A percentile compares a stretch with the other conserved stretches of the same genome.
Conservation (phyloP, 192 early-diverging fungal species). For the Dimargaris xerosporica region DNA sequence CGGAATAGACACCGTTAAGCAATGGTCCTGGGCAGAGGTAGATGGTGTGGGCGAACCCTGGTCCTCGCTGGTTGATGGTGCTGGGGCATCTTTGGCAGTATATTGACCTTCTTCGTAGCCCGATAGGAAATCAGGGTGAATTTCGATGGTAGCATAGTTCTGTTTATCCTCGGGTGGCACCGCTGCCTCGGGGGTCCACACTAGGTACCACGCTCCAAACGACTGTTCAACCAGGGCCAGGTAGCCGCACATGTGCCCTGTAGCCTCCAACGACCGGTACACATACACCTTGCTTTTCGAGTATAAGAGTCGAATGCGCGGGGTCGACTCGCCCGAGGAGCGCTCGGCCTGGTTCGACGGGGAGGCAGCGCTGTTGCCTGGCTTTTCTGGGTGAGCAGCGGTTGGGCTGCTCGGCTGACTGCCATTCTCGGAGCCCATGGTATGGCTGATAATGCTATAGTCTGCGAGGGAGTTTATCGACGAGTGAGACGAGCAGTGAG, state of each 20-base stretch:
- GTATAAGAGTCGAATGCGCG: conserved; percentile 33
- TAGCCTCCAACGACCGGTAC: conserved; percentile 40
- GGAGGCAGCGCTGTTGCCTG: too few species aligned
- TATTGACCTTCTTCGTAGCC: background rate
- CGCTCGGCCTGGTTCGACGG: too few species aligned
- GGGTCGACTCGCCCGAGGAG: too few species aligned
- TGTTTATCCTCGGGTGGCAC: conserved; percentile 42
- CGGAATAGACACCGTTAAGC: background rate
- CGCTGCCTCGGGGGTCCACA: conserved; percentile 55
- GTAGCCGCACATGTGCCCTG: conserved; percentile 50
- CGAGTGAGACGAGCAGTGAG: too few species aligned
- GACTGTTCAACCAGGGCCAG: conserved; percentile 46
- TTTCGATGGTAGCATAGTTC: conserved; percentile 41
- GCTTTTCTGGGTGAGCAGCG: too few species aligned
- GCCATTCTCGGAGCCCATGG: too few species aligned
- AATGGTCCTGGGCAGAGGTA: background rate
- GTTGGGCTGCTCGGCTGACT: too few species aligned
- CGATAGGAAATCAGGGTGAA: conserved; percentile 27
- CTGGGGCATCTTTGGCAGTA: background rate
- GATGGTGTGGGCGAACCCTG: background rate
- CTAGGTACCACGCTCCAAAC: conserved; percentile 39
- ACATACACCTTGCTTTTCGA: conserved; percentile 58
- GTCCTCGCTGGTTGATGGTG: background rate
- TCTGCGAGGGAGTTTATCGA: too few species aligned
- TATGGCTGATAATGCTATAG: too few species aligned